Conservation (phyloP, 495 filamentous ascomycete species). For the Tuber melanosporum region DNA sequence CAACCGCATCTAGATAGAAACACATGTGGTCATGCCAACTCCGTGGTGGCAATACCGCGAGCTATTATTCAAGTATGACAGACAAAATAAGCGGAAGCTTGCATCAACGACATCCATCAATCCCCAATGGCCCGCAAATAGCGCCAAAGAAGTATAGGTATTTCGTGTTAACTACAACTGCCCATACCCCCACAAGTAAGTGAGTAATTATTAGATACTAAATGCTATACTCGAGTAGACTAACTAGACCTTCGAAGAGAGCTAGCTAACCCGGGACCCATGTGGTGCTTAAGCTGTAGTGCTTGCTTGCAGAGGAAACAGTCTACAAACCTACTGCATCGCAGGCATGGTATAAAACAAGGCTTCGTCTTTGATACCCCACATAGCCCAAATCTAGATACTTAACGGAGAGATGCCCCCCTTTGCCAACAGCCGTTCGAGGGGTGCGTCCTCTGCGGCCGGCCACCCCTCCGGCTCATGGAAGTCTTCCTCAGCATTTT, state of each 20-base stretch:
- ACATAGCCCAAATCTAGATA: background rate
- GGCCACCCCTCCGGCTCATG: conserved; percentile 41
- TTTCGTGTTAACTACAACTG: background rate
- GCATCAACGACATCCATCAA: background rate
- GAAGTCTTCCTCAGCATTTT: conserved; percentile 20
- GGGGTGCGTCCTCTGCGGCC: conserved; percentile 52
- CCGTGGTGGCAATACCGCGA: background rate
- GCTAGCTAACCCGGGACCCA: background rate
- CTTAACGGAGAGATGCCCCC: background rate
- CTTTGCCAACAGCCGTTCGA: conserved; percentile 59
- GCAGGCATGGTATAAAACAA: background rate
- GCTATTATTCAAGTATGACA: background rate
- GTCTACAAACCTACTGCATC: background rate
- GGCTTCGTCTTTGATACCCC: background rate
- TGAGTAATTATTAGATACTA: background rate
- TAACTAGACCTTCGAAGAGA: background rate
- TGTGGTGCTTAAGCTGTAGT: background rate
- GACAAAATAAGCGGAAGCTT: background rate
- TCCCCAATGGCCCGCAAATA: background rate
- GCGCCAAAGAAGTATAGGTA: background rate
- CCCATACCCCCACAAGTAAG: background rate
- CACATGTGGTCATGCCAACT: background rate
- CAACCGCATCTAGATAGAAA: background rate
- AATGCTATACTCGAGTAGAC: background rate
- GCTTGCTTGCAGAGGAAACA: background rate